Evolutionary conservation across 768 basidiomycete genomes (phyloP).

Genomic region (Pilatotrama ljubarskyi): DNA sequence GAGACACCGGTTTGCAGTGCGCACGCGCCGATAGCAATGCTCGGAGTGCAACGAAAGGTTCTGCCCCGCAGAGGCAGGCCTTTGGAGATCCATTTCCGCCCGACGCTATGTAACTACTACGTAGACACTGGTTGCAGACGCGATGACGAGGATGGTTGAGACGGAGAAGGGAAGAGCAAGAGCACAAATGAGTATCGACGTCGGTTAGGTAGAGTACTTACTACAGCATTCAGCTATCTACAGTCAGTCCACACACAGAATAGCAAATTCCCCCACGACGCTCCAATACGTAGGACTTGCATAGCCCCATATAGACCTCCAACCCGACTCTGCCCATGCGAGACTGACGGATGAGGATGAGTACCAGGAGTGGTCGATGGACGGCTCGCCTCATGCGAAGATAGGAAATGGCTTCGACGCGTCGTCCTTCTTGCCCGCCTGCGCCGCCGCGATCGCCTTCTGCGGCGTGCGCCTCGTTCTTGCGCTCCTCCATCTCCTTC

Average conservation of each 20-base stretch:
- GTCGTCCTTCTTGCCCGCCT: conserved; percentile 64
- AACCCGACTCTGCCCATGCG: too few relatives aligned
- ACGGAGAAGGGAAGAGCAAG: neutral
- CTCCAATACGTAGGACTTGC: too few relatives aligned
- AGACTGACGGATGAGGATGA: too few relatives aligned
- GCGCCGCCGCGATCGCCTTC: conserved; percentile 65
- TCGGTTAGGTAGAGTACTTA: conserved; percentile 10
- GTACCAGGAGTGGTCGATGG: too few relatives aligned
- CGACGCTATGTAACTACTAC: too few relatives aligned
- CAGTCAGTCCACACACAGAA: neutral
- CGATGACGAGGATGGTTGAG: neutral
- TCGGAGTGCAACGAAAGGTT: too few relatives aligned
- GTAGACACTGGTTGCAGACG: too few relatives aligned
- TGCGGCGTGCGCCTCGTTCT: conserved; percentile 59
- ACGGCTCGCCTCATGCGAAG: too few relatives aligned
- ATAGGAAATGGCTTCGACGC: conserved; percentile 45
- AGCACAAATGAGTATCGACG: neutral
- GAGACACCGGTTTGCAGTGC: too few relatives aligned
- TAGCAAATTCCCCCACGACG: neutral
- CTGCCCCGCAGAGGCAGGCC: too few relatives aligned
- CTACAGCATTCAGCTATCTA: conserved; percentile 15
- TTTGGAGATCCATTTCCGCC: neutral
- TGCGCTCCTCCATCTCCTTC: conserved; percentile 69
- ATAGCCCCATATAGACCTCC: too few relatives aligned
- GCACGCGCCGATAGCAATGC: too few relatives aligned